Evolutionary conservation across 2,329 filamentous ascomycete genomes (phyloP).

Genomic region (Tricladium varicosporioides): DNA sequence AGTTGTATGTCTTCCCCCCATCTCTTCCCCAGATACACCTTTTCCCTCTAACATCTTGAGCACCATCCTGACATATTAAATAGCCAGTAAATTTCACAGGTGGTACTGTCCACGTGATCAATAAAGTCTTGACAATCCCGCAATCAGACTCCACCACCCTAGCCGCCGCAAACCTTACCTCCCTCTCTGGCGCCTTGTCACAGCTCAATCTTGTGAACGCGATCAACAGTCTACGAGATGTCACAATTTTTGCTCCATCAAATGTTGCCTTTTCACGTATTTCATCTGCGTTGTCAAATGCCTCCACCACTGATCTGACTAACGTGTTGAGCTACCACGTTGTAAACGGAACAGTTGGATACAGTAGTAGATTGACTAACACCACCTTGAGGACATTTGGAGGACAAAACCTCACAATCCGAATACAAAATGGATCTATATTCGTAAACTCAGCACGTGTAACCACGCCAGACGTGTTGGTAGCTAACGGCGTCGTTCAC

Average conservation of each 20-base stretch:
- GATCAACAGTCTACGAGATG: conserved; percentile 43
- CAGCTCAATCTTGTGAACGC: conserved; percentile 32
- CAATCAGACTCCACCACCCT: conserved; percentile 34
- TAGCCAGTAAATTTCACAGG: conserved; percentile 43
- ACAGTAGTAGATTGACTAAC: conserved; percentile 30
- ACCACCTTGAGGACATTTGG: conserved; percentile 29
- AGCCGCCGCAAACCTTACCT: conserved; percentile 36
- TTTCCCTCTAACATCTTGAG: conserved; percentile 39
- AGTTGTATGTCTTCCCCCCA: conserved; percentile 20
- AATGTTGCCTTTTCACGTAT: conserved; percentile 35
- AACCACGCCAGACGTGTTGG: conserved; percentile 34
- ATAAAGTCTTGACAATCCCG: conserved; percentile 48
- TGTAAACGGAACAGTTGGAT: conserved; percentile 29
- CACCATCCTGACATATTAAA: too few species aligned
- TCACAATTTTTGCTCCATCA: conserved; percentile 45
- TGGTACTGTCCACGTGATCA: conserved; percentile 49
- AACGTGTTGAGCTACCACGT: conserved; percentile 36
- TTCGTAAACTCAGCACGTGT: conserved; percentile 41
- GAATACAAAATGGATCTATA: conserved; percentile 32
- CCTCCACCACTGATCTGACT: conserved; percentile 24
- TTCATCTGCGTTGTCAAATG: conserved; percentile 26
- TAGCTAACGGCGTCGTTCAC: conserved; percentile 36
- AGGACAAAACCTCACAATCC: conserved; percentile 30
- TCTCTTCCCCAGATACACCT: neutral
- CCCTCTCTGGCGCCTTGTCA: conserved; percentile 34